Evolutionary conservation across 73 alveolate genomes (phyloP), one percentile per base, ranked within the genome.

Genomic region (Tetrahymena thermophila): DNA sequence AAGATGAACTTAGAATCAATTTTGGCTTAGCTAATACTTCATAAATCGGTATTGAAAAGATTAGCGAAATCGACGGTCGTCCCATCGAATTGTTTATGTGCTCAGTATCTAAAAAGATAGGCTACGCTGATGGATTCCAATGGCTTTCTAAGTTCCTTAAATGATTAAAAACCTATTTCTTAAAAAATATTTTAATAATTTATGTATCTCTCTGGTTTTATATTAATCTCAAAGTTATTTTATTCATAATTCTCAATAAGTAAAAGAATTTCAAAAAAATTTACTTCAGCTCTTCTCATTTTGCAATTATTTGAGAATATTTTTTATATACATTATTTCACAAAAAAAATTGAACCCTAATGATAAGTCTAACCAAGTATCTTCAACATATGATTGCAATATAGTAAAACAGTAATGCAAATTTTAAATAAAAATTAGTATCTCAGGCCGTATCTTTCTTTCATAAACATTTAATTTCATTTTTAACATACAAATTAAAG

Each of bases 51-150:
- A 95, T 56, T 11, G 94, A 93, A 93, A 56, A 95, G 38, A 95
- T 93, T 28, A 93, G 35, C 21, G 85, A 93, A 35, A 97, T 97
- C 58, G 99, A 98, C 85, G 99, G 97, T 31, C 97, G 99, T 95
- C 99, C 99, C n/a, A 96, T 98, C 97, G 99, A 99, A 96, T 99
- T 99, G 57, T 99, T 98, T 97, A 99, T 99, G 99, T 98, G 99
- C 98, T 96, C 99, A 95, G 99, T 99, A 28, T 98, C 98, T 96
- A 99, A 98, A 97, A 98, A 99, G 96, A 98, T 97, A 34, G 99
- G 99, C 1, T 98, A 97, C 94, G 98, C 99, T 28, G 99, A 98
- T 55, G 99, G 99, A 7, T 98, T 99, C 97, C 98, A 98, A 96
- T 99, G 99, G 99, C 96, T 99, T 84, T 98, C 99, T n/a, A 40